Conservation (phyloP, 768 basidiomycete genomes). For the Scleroderma citrinum region DNA sequence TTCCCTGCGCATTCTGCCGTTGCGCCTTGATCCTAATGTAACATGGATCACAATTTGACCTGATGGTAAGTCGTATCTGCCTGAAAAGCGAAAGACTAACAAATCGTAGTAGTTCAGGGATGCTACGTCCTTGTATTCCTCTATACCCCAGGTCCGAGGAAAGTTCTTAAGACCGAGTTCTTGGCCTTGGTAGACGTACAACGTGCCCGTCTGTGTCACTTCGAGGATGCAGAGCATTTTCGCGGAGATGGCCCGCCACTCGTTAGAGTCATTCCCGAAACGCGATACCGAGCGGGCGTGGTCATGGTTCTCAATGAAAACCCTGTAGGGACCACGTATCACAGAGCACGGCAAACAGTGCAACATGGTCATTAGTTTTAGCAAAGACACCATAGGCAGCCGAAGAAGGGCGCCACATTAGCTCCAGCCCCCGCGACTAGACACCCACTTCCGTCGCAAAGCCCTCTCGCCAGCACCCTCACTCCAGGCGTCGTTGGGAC, state of each 20-base stretch:
- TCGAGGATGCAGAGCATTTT: conserved; percentile 63
- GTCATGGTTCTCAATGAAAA: conserved; percentile 70
- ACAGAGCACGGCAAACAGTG: conserved; percentile 2
- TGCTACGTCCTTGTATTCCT: conserved; percentile 70
- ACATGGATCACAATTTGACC: neutral
- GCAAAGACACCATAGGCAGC: neutral
- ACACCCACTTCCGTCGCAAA: conserved; percentile 14
- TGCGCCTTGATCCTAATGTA: conserved; percentile 34
- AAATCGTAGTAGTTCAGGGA: conserved; percentile 52
- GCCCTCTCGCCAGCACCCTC: conserved; percentile 11
- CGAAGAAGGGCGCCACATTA: conserved; percentile 1
- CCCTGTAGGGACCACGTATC: conserved; percentile 25
- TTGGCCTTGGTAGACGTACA: conserved; percentile 72
- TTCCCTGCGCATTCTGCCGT: conserved; percentile 27
- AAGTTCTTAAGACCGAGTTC: conserved; percentile 67
- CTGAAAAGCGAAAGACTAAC: conserved; percentile 28
- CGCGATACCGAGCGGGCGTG: conserved; percentile 58
- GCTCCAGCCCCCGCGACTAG: conserved; percentile 1
- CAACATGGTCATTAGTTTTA: neutral
- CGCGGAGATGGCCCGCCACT: conserved; percentile 52
- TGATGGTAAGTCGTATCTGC: neutral
- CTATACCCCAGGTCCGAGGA: conserved; percentile 56
- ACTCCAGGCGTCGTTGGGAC: conserved; percentile 9
- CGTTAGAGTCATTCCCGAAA: conserved; percentile 53
- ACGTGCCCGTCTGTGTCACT: conserved; percentile 56